These are phyloP conservation scores for Hypoxylon sp. DNA, from an alignment of 2,329 filamentous ascomycete species.

Conservation along the genomic window DNA sequence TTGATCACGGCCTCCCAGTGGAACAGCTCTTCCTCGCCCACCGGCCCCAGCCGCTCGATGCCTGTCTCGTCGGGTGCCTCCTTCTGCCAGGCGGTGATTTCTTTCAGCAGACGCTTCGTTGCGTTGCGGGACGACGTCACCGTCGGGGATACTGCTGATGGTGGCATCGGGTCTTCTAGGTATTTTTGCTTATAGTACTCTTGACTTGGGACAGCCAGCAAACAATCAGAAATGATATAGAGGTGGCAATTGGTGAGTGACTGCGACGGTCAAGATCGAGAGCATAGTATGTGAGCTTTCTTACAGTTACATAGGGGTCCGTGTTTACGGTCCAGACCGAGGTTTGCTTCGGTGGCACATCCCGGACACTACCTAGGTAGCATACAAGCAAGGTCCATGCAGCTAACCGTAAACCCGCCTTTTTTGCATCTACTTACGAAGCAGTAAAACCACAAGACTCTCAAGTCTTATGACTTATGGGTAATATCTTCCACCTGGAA, in stretches of 20 bases:
- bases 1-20: constrained; percentile 71
- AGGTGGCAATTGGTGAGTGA: not conserved
- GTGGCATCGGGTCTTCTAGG: constrained; percentile 2
- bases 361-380: constrained; percentile 1
- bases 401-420: not conserved
- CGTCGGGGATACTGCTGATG: constrained; percentile 15
- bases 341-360: constrained; percentile 9
- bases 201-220: not conserved
- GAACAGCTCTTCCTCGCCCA: constrained; percentile 66
- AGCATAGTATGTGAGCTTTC: no score
- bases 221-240: not conserved
- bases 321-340: constrained; percentile 25
- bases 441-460: no score
- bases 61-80: constrained; percentile 63
- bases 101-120: constrained; percentile 68
- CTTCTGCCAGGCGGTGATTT: constrained; percentile 65
- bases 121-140: constrained; percentile 59
- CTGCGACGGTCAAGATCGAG: no score
- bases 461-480: not conserved
- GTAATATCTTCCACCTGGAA: not conserved
- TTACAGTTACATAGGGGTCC: constrained; percentile 9
- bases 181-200: no score
- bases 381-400: not conserved
- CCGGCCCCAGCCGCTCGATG: constrained; percentile 69
- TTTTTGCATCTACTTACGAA: not conserved